phyloP scores from a whole-genome alignment of 2,329 filamentous ascomycete species.

The Arthrobotrys sphaeroides region DNA sequence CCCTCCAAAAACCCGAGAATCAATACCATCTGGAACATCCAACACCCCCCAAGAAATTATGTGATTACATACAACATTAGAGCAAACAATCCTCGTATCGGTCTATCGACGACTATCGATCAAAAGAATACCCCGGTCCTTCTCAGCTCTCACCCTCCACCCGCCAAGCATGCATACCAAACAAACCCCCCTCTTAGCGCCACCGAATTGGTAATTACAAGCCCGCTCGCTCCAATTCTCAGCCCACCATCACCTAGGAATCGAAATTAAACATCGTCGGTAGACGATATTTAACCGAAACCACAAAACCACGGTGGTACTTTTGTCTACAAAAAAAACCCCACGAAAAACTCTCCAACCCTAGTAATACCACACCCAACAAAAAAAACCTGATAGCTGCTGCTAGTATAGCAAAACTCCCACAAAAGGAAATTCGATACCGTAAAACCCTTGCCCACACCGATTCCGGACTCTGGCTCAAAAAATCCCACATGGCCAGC shows the following conservation, averaged over 20 bases:
- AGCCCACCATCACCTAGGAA: slow-evolving; percentile 15
- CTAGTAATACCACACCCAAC: slow-evolving; percentile 1
- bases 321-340: slow-evolving; percentile 10
- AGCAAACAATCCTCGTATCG: not conserved
- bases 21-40: too few relatives aligned
- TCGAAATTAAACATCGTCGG: slow-evolving; percentile 50
- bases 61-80: slow-evolving; percentile 3
- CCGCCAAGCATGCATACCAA: slow-evolving; percentile 10
- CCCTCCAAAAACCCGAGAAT: too few relatives aligned
- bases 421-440: slow-evolving; percentile 47
- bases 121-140: not conserved
- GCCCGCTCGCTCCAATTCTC: not conserved
- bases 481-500: slow-evolving; percentile 15
- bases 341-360: not conserved
- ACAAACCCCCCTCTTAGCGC: slow-evolving; percentile 10
- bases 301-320: slow-evolving; percentile 20
- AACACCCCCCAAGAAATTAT: not conserved
- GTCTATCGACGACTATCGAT: slow-evolving; percentile 6
- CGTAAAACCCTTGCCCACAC: slow-evolving; percentile 26
- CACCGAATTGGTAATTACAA: slow-evolving; percentile 35
- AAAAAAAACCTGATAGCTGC: too few relatives aligned
- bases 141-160: slow-evolving; percentile 24
- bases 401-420: too few relatives aligned
- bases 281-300: slow-evolving; percentile 46
- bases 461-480: slow-evolving; percentile 9